These are phyloP conservation scores for Orobanche coerulescens DNA, from an alignment of 257 asterid genomes.

Conservation along the genomic window DNA sequence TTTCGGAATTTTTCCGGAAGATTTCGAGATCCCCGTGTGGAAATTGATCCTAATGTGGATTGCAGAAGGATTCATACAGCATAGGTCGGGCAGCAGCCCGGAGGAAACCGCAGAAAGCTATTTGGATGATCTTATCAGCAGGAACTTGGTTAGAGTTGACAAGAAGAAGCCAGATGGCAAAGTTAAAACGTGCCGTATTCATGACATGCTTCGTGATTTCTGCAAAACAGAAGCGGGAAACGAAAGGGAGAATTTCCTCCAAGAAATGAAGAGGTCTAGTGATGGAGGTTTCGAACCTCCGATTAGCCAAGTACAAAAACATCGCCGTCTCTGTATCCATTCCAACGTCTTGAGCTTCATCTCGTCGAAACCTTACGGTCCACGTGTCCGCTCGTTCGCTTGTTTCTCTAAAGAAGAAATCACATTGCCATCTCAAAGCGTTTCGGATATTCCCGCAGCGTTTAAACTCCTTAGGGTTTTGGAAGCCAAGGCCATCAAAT, in stretches of 20 bases:
- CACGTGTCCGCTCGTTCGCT: constrained; percentile 34
- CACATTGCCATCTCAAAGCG: constrained; percentile 12
- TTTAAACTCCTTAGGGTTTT: constrained; percentile 40
- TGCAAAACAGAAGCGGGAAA: constrained; percentile 24
- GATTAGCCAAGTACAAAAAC: background rate
- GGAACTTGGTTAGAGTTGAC: constrained; percentile 25
- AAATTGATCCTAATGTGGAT: constrained; percentile 37
- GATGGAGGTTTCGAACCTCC: constrained; percentile 24
- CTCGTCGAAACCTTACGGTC: constrained; percentile 19
- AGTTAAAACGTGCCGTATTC: constrained; percentile 31
- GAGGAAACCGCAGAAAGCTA: constrained; percentile 31
- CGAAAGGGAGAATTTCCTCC: constrained; percentile 27
- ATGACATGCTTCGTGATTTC: constrained; percentile 32
- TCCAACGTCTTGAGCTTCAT: constrained; percentile 24
- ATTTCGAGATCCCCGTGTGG: constrained; percentile 30
- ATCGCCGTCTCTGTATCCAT: constrained; percentile 36
- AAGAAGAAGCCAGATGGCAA: constrained; percentile 20
- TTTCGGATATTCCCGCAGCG: constrained; percentile 24
- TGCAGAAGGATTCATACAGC: constrained; percentile 38
- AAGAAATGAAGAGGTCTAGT: constrained; percentile 27
- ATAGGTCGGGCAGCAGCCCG: background rate
- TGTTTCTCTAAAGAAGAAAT: constrained; percentile 25
- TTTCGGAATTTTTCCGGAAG: constrained; percentile 38
- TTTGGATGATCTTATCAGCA: constrained; percentile 28
- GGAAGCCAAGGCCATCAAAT: constrained; percentile 29